phyloP scores from a whole-genome alignment of 768 basidiomycete species.

The Lactarius evosmus region DNA sequence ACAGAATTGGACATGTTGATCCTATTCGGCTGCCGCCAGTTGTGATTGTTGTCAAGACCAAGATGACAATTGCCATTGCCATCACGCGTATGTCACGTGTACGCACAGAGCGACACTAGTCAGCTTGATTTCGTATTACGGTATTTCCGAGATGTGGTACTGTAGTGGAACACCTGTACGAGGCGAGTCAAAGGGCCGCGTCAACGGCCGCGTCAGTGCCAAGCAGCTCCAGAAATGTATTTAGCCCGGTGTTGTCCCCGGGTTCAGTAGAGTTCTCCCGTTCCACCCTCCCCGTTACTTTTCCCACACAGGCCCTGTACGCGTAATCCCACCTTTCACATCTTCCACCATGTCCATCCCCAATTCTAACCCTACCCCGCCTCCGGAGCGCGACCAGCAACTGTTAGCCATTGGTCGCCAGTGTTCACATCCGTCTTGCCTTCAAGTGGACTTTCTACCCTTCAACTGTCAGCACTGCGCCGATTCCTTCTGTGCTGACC shows the following conservation, averaged over 20 bases:
- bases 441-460: constrained; percentile 78
- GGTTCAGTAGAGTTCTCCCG: background rate
- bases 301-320: background rate
- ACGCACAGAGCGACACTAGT: background rate
- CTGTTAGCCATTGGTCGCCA: constrained; percentile 67
- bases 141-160: no score
- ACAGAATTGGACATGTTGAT: constrained; percentile 27
- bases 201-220: background rate
- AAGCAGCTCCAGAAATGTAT: background rate
- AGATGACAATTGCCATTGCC: no score
- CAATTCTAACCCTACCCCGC: constrained; percentile 19
- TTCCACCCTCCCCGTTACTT: background rate
- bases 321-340: constrained; percentile 15
- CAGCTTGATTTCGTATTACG: background rate
- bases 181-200: background rate
- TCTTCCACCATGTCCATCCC: constrained; percentile 32
- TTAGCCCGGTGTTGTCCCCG: background rate
- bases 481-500: constrained; percentile 69
- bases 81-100: background rate
- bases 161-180: no score
- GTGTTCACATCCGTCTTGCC: constrained; percentile 64
- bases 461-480: constrained; percentile 84
- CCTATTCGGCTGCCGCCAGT: no score
- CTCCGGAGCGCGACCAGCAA: constrained; percentile 46
- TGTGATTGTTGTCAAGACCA: background rate